These are phyloP conservation scores for Acacia confusa DNA, from an alignment of 306 rosid genomes.

Conservation along the genomic window DNA sequence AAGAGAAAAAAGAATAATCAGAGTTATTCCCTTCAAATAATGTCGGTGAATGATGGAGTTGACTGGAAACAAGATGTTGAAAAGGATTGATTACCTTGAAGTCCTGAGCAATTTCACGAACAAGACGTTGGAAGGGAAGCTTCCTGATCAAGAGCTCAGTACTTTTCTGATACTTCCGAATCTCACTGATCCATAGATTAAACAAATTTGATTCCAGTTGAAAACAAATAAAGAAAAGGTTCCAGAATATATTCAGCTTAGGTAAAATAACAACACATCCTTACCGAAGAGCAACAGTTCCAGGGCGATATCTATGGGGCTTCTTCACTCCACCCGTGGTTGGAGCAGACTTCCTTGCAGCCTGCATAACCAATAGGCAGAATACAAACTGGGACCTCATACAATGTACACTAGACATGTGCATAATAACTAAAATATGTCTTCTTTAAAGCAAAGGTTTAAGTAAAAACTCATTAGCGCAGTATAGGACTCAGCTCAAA, in stretches of 20 bases:
- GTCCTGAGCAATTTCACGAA: conserved; percentile 46
- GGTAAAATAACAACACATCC: neutral
- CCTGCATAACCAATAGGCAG: conserved; percentile 21
- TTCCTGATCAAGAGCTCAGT: conserved; percentile 46
- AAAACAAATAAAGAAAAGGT: neutral
- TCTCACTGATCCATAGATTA: conserved; percentile 33
- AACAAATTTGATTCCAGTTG: neutral
- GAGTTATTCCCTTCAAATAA: neutral
- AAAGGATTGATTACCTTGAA: conserved; percentile 30
- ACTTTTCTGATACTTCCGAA: conserved; percentile 44
- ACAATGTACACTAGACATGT: neutral
- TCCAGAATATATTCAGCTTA: neutral
- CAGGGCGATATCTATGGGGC: conserved; percentile 46
- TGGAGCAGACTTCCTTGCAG: conserved; percentile 47
- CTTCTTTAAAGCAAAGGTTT: neutral
- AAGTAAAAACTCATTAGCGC: neutral
- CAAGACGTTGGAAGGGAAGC: conserved; percentile 44
- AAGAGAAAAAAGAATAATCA: neutral
- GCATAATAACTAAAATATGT: neutral
- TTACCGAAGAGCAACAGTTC: conserved; percentile 48
- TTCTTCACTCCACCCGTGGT: conserved; percentile 46
- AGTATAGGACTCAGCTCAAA: neutral
- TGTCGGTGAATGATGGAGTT: neutral
- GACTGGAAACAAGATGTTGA: neutral
- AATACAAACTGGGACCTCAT: conserved; percentile 4